A percentile compares a stretch with the other conserved stretches of the same genome.
Evolutionary conservation across 2,329 filamentous ascomycete species (phyloP).

Genomic region (Ophiostoma australiae): DNA sequence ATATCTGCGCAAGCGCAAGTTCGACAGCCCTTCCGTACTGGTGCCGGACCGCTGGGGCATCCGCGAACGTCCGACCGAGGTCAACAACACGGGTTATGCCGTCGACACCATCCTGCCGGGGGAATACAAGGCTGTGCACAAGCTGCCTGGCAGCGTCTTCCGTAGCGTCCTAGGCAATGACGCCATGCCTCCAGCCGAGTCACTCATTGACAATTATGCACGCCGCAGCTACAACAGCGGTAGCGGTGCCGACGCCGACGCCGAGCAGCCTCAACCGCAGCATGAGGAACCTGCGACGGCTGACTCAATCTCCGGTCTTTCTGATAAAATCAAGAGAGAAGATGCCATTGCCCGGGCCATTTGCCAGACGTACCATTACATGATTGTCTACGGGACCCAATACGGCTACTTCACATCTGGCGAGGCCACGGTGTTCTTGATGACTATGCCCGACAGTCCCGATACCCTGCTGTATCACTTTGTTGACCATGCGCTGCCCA

Average conservation of each 20-base stretch:
- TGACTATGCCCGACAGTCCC: background rate
- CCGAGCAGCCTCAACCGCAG: no score
- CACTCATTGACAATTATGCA: background rate
- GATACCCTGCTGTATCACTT: background rate
- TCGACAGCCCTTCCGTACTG: background rate
- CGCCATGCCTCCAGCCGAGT: background rate
- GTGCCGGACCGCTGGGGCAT: background rate
- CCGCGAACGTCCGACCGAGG: background rate
- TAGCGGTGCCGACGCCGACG: background rate
- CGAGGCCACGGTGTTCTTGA: background rate
- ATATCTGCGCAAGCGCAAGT: no score
- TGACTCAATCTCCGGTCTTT: no score
- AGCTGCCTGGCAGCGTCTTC: background rate
- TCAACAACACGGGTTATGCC: background rate
- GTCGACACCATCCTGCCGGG: background rate
- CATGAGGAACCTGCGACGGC: no score
- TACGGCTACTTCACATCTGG: background rate
- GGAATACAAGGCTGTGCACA: background rate
- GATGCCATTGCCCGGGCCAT: background rate
- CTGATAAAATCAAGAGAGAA: no score
- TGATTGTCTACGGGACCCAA: background rate
- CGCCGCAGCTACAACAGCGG: background rate
- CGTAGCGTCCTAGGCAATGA: background rate
- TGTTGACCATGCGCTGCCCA: background rate
- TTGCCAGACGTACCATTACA: constrained; percentile 11